Evolutionary conservation across 2,329 filamentous ascomycete species (phyloP), one percentile per base, ranked within the genome.

Genomic region (Cladosporium velox): DNA sequence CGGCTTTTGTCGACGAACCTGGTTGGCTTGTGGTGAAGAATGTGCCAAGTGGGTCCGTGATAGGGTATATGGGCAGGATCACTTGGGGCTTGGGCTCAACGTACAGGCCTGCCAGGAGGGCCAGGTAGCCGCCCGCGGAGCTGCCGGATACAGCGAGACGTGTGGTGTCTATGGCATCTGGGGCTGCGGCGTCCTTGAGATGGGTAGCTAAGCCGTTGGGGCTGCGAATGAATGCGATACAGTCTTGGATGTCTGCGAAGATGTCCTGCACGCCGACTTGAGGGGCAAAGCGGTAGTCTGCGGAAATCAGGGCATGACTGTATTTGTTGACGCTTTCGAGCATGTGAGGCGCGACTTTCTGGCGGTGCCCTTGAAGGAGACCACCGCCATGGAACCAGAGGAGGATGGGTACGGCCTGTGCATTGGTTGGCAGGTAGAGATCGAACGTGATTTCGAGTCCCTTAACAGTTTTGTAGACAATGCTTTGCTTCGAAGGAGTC

Each of bases 231-330:
- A 73, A 76, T 21, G 66, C 62, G 58, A 75, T 66, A 65, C 72
- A 72, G 64, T 74, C 73, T 28, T 67, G 62, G 30, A 76, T 71
- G 47, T 76, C 74, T 55, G 72, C 70, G 49, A 71, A 68, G 59
- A 76, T 72, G 38, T 76, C 71, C 65, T 70, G 64, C 14, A 77
- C 65, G 66, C 69, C 69, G 41, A 73, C 68, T 67, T 77, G 73
- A 57, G 75, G 74, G 21, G 74, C 74, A 8, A 76, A 68, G 24
- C 74, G 72, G 59, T 76, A 76, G 67, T 76, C 74, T 54, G 74
- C 73, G 1, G 72, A 72, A n/a, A 75, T 67, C 59, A 74, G 55
- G 28, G 72, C 72, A 26, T 72, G 49, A 28, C 71, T 68, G 67
- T 75, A 69, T 24, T 70, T 69, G 5, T 65, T n/a, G 15, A 72